phyloP scores from a whole-genome alignment of 2,329 filamentous ascomycete species.

The Colletotrichum sp. region DNA sequence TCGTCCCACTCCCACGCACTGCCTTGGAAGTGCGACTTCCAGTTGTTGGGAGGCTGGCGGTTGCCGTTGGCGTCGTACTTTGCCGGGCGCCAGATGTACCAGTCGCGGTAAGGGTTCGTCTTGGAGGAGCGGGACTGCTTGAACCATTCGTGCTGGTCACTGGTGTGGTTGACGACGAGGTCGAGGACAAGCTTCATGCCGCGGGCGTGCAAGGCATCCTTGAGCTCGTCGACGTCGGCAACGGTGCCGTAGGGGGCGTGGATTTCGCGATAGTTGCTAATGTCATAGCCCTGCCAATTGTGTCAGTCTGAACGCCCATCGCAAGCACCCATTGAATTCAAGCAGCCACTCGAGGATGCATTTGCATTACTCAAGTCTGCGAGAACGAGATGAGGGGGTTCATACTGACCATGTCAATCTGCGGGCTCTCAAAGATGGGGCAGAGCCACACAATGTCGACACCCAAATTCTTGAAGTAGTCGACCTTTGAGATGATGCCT shows the following conservation, averaged over 20 bases:
- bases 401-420: conserved; percentile 63
- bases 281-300: conserved; percentile 63
- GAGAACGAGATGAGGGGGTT: neutral
- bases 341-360: neutral
- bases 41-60: conserved; percentile 66
- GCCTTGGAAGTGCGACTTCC: conserved; percentile 38
- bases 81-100: conserved; percentile 71
- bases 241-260: conserved; percentile 72
- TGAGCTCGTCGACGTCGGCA: conserved; percentile 68
- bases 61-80: conserved; percentile 61
- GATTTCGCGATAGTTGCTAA: conserved; percentile 71
- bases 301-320: neutral
- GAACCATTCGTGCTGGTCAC: conserved; percentile 63
- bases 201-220: conserved; percentile 62
- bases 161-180: conserved; percentile 76
- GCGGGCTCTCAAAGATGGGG: conserved; percentile 56
- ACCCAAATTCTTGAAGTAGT: conserved; percentile 60
- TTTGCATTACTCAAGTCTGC: neutral
- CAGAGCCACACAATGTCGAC: conserved; percentile 64
- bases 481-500: conserved; percentile 61
- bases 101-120: conserved; percentile 60
- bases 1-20: conserved; percentile 56
- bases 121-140: conserved; percentile 58
- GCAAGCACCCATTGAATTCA: neutral
- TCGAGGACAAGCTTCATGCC: conserved; percentile 76